Evolutionary conservation across 768 basidiomycete species (phyloP).

Genomic region (Tylopilus sp.): DNA sequence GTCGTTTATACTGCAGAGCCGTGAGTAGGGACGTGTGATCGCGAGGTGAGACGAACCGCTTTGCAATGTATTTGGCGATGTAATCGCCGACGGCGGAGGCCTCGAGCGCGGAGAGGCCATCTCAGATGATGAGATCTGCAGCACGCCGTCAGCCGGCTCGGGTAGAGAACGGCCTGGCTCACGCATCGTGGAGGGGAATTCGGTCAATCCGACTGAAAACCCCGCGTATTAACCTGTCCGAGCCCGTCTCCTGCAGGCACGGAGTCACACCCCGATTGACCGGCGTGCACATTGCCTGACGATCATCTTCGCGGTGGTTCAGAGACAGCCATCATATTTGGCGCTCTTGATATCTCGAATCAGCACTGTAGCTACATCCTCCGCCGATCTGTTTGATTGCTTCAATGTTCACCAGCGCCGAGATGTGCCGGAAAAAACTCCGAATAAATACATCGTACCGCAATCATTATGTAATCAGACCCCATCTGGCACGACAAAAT

Average conservation of each 20-base stretch:
- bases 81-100: slow-evolving; percentile 71
- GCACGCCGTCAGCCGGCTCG: slow-evolving; percentile 8
- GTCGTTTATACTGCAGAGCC: slow-evolving; percentile 62
- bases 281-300: too few species aligned
- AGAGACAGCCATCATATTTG: too few species aligned
- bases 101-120: too few species aligned
- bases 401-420: too few species aligned
- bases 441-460: too few species aligned
- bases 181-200: slow-evolving; percentile 13
- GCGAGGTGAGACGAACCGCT: slow-evolving; percentile 48
- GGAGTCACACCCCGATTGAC: slow-evolving; percentile 25
- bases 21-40: slow-evolving; percentile 7
- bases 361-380: too few species aligned
- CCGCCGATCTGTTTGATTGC: too few species aligned
- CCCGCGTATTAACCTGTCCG: slow-evolving; percentile 11
- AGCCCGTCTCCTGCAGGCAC: slow-evolving; percentile 15
- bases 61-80: slow-evolving; percentile 75
- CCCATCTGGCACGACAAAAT: too few species aligned
- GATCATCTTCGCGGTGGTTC: too few species aligned
- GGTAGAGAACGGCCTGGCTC: not conserved
- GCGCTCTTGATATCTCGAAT: too few species aligned
- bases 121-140: slow-evolving; percentile 80
- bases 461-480: too few species aligned
- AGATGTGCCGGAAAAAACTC: too few species aligned
- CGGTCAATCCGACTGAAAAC: not conserved